Percentiles rank a stretch among this genome's conserved stretches.
These are phyloP conservation scores for Rhizoclosmatium sp. DNA, from an alignment of 192 early-diverging fungal species.

Conservation along the genomic window DNA sequence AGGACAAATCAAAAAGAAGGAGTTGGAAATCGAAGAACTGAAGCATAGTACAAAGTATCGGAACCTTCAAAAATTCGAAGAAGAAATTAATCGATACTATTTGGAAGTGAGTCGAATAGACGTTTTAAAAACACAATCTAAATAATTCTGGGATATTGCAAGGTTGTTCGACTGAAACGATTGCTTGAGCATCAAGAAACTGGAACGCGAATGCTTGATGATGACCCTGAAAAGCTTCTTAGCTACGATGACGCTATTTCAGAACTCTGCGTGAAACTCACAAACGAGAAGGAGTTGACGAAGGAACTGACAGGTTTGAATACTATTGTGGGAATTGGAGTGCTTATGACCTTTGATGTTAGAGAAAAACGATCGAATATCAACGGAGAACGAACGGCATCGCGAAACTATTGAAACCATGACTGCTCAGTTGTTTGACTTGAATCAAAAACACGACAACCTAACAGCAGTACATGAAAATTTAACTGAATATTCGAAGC, in stretches of 20 bases:
- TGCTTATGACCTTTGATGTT: not conserved
- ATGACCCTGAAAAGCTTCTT: conserved; percentile 33
- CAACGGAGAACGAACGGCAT: conserved; percentile 7
- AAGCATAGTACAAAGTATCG: conserved; percentile 36
- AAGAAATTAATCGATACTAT: conserved; percentile 39
- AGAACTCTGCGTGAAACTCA: conserved; percentile 25
- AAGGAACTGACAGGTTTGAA: conserved; percentile 16
- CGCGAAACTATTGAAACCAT: conserved; percentile 14
- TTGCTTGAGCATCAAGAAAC: conserved; percentile 36
- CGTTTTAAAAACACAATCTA: not conserved
- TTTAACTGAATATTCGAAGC: not conserved
- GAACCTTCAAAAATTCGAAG: conserved; percentile 39
- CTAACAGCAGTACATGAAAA: not conserved
- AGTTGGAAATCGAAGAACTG: conserved; percentile 31
- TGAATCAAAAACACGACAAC: conserved; percentile 4
- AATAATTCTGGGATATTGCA: not conserved
- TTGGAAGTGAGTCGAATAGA: conserved; percentile 17
- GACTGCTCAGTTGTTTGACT: conserved; percentile 16
- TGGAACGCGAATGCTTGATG: conserved; percentile 29
- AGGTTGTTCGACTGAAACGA: conserved; percentile 38
- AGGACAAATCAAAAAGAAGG: conserved; percentile 32
- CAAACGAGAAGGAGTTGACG: conserved; percentile 19
- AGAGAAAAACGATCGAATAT: conserved; percentile 13
- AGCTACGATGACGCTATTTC: conserved; percentile 41
- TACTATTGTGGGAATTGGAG: not conserved